These are phyloP conservation scores for Backusella sp. DNA, from an alignment of 192 early-diverging fungal species.

Conservation along the genomic window DNA sequence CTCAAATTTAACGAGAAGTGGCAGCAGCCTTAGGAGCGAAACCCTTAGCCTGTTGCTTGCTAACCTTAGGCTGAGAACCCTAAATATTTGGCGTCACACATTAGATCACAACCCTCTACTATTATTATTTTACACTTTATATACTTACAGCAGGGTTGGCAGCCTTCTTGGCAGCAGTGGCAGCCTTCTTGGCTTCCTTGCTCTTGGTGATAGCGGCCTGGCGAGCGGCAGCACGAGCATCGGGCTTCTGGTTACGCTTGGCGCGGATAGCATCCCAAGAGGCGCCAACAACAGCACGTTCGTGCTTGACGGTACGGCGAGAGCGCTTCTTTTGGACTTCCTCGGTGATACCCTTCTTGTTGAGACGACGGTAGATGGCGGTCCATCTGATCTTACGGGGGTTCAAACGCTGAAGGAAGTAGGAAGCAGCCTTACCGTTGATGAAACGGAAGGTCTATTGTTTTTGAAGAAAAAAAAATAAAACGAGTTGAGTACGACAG, in stretches of 20 bases:
- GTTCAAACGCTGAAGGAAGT: constrained; percentile 97
- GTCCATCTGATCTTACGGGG: constrained; percentile 98
- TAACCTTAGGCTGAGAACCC: constrained; percentile 58
- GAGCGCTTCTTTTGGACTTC: constrained; percentile 97
- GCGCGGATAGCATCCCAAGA: constrained; percentile 96
- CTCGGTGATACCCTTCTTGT: constrained; percentile 98
- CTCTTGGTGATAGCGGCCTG: constrained; percentile 77
- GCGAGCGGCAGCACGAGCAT: constrained; percentile 89
- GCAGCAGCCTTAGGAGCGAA: constrained; percentile 74
- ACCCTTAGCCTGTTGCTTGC: constrained; percentile 83
- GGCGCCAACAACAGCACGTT: constrained; percentile 94
- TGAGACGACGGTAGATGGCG: constrained; percentile 92
- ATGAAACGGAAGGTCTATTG: constrained; percentile 90
- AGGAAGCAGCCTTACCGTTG: constrained; percentile 95
- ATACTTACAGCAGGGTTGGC: constrained; percentile 34
- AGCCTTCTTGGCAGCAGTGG: constrained; percentile 84
- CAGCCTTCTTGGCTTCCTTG: constrained; percentile 94
- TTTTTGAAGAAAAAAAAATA: neutral
- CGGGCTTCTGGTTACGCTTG: constrained; percentile 96
- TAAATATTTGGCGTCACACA: neutral
- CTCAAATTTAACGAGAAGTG: constrained; percentile 74
- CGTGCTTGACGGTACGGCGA: constrained; percentile 90
- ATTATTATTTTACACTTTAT: neutral
- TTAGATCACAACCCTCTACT: neutral
- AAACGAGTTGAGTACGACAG: too few relatives aligned